Conservation (phyloP, 2,329 filamentous ascomycete species). For the Pseudogymnoascus destructans region DNA sequence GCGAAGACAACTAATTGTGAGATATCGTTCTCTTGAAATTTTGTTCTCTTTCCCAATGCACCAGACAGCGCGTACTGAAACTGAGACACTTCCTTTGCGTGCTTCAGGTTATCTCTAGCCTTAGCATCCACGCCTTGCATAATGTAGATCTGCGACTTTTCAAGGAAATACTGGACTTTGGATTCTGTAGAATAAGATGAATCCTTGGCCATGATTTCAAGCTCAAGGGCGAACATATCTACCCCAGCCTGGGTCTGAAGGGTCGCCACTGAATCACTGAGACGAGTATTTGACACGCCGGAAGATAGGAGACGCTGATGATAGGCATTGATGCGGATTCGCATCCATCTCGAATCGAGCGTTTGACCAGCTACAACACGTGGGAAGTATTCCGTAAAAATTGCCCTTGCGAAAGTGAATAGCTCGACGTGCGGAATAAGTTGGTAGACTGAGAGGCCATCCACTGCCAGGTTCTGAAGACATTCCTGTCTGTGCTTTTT, state of each 20-base stretch:
- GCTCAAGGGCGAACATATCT: slow-evolving; percentile 38
- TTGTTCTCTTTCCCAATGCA: slow-evolving; percentile 71
- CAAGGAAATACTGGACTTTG: slow-evolving; percentile 62
- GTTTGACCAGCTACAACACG: slow-evolving; percentile 15
- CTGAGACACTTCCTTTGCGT: slow-evolving; percentile 51
- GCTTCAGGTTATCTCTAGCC: slow-evolving; percentile 56
- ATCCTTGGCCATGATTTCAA: slow-evolving; percentile 29
- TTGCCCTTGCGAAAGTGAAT: slow-evolving; percentile 55
- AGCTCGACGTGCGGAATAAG: slow-evolving; percentile 75
- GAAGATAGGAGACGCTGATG: slow-evolving; percentile 48
- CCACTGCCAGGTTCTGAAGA: slow-evolving; percentile 57
- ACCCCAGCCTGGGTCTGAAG: slow-evolving; percentile 48
- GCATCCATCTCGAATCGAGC: slow-evolving; percentile 32
- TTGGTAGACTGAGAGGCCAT: slow-evolving; percentile 77
- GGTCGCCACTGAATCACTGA: slow-evolving; percentile 44
- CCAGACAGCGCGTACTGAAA: slow-evolving; percentile 78
- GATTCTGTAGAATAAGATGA: slow-evolving; percentile 33
- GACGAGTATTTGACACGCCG: slow-evolving; percentile 19
- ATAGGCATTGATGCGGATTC: slow-evolving; percentile 57
- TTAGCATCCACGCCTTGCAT: slow-evolving; percentile 70
- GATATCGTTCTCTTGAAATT: slow-evolving; percentile 63
- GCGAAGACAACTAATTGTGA: slow-evolving; percentile 89
- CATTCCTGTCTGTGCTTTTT: slow-evolving; percentile 38
- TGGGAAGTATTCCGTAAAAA: slow-evolving; percentile 30
- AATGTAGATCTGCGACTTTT: slow-evolving; percentile 71